These are phyloP conservation scores for Aspergillus ibericus DNA, from an alignment of 2,329 filamentous ascomycete species.

Conservation along the genomic window DNA sequence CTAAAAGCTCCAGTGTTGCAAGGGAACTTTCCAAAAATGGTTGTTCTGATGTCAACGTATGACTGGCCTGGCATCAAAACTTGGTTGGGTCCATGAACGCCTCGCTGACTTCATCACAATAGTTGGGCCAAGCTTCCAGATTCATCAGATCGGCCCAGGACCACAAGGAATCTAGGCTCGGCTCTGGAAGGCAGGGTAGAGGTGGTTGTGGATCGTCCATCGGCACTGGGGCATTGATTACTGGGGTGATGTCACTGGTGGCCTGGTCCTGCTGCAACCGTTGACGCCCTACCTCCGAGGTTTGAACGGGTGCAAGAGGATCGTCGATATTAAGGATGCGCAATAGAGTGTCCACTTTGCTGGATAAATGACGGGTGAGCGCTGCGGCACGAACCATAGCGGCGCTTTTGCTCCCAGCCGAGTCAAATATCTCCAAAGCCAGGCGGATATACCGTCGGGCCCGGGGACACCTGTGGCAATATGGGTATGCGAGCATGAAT, in stretches of 20 bases:
- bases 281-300: no score
- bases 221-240: no score
- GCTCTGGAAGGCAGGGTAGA: neutral
- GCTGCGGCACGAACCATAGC: constrained; percentile 1
- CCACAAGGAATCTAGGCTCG: constrained; percentile 1
- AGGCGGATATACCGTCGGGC: constrained; percentile 12
- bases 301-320: no score
- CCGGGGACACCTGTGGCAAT: constrained; percentile 10
- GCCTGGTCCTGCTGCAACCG: no score
- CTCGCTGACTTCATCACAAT: constrained; percentile 18
- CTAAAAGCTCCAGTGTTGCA: no score
- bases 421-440: constrained; percentile 17
- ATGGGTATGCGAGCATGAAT: constrained; percentile 22
- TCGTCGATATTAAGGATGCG: neutral
- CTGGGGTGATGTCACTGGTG: no score
- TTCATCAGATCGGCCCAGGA: constrained; percentile 15
- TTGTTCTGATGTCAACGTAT: no score
- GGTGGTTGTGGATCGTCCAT: no score
- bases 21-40: no score
- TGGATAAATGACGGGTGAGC: neutral
- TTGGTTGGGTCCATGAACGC: constrained; percentile 5
- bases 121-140: constrained; percentile 14
- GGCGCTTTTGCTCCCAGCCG: constrained; percentile 3
- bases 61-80: no score
- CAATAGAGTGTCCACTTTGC: neutral